phyloP scores from a whole-genome alignment of 1,139 yeast species.

The Hansenula lynferdii region DNA sequence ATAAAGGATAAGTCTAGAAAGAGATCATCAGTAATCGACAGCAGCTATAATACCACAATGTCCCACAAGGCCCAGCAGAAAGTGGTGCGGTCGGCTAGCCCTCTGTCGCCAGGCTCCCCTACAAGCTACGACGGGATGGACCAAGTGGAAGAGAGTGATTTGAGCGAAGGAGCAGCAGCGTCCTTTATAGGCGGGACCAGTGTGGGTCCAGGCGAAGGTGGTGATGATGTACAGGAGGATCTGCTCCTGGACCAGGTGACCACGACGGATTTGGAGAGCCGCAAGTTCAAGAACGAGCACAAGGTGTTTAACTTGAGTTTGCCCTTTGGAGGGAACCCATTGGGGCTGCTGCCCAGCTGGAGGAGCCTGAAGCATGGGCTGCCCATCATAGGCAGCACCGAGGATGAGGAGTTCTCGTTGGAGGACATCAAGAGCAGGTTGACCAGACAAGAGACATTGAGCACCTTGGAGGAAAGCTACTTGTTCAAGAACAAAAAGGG shows the following conservation, averaged over 20 bases:
- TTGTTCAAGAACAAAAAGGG: constrained; percentile 52
- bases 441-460: constrained; percentile 50
- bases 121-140: constrained; percentile 8
- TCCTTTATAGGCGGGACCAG: constrained; percentile 22
- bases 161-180: constrained; percentile 14
- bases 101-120: too few species aligned
- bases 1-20: too few species aligned
- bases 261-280: constrained; percentile 8
- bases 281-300: constrained; percentile 21
- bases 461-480: constrained; percentile 60
- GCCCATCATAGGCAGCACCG: constrained; percentile 24
- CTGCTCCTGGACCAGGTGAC: constrained; percentile 5
- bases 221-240: constrained; percentile 2
- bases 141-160: constrained; percentile 1
- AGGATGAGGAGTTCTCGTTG: constrained; percentile 28
- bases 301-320: constrained; percentile 38
- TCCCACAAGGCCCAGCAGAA: neutral
- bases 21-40: too few species aligned
- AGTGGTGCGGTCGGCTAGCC: neutral
- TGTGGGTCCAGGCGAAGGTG: neutral
- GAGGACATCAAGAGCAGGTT: constrained; percentile 42
- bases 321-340: constrained; percentile 36
- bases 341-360: constrained; percentile 21
- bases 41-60: too few species aligned
- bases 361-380: constrained; percentile 20